Conservation (phyloP, 108 stramenopile species). For the Discostella pseudostelligera region DNA sequence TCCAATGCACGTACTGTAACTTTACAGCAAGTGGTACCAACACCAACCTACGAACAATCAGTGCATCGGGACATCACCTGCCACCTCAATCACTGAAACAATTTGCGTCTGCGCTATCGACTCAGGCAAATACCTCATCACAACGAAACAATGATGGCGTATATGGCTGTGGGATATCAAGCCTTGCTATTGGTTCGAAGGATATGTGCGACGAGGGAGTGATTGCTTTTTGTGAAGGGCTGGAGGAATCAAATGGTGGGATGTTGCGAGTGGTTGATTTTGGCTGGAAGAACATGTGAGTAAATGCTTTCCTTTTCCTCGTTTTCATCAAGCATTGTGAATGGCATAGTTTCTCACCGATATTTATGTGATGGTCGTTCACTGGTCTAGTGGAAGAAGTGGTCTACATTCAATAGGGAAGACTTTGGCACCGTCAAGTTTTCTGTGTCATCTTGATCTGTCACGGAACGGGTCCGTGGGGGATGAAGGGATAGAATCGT, state of each 20-base stretch:
- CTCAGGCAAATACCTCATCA: conserved; percentile 6
- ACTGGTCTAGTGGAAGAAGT: conserved; percentile 20
- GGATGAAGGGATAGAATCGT: conserved; percentile 18
- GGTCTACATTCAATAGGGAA: conserved; percentile 34
- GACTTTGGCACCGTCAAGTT: conserved; percentile 36
- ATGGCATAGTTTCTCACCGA: no score
- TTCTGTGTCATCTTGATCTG: conserved; percentile 37
- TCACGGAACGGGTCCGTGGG: conserved; percentile 55
- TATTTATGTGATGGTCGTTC: not conserved
- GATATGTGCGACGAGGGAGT: conserved; percentile 70
- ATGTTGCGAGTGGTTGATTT: conserved; percentile 55
- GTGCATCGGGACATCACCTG: conserved; percentile 73
- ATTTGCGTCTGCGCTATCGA: conserved; percentile 57
- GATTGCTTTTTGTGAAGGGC: conserved; percentile 54
- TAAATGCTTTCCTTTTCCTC: not conserved
- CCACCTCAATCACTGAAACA: conserved; percentile 43
- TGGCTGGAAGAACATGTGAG: conserved; percentile 61
- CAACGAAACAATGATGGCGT: not conserved
- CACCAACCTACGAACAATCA: conserved; percentile 54
- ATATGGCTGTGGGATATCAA: conserved; percentile 30
- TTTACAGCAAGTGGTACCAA: conserved; percentile 41
- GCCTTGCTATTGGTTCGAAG: conserved; percentile 64
- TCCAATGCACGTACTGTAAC: not conserved
- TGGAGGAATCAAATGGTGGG: conserved; percentile 29
- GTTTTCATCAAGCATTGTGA: no score